These are phyloP conservation scores for Fusarium tanahbumbuense DNA, from an alignment of 2,329 filamentous ascomycete genomes.

Conservation along the genomic window DNA sequence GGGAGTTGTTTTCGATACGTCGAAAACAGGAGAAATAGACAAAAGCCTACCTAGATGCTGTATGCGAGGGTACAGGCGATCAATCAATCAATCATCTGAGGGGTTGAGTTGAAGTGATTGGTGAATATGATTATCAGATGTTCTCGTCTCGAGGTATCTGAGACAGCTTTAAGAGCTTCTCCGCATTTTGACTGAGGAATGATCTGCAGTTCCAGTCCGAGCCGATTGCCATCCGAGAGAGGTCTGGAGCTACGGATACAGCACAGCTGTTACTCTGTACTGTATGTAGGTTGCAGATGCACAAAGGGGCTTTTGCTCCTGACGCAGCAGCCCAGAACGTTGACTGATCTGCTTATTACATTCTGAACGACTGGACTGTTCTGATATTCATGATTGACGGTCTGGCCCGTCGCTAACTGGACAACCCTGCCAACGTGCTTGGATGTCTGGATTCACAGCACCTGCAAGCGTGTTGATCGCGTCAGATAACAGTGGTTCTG, in stretches of 20 bases:
- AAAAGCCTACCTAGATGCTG: neutral
- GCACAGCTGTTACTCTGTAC: neutral
- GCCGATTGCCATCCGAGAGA: conserved; percentile 1
- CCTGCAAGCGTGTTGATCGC: conserved; percentile 23
- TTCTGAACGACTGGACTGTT: neutral
- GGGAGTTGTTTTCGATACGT: conserved; percentile 23
- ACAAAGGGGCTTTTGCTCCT: conserved; percentile 13
- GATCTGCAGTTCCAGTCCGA: conserved; percentile 30
- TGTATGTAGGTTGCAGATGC: conserved; percentile 4
- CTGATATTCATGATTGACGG: conserved; percentile 26
- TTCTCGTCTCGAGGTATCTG: conserved; percentile 21
- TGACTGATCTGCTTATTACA: conserved; percentile 29
- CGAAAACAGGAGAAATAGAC: conserved; percentile 17
- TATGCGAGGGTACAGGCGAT: conserved; percentile 8
- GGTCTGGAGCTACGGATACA: conserved; percentile 13
- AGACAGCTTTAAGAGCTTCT: conserved; percentile 35
- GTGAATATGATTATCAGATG: conserved; percentile 8
- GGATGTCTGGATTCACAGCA: conserved; percentile 21
- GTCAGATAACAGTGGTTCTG: conserved; percentile 26
- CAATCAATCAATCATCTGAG: conserved; percentile 6
- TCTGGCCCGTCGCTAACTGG: conserved; percentile 22
- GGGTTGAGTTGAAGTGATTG: conserved; percentile 16
- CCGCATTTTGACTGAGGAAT: conserved; percentile 29
- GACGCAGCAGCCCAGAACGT: conserved; percentile 22
- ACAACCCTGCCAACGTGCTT: conserved; percentile 13